Evolutionary conservation across 495 filamentous ascomycete genomes (phyloP), one percentile per base, ranked within the genome.

Genomic region (Xylaria venustula): DNA sequence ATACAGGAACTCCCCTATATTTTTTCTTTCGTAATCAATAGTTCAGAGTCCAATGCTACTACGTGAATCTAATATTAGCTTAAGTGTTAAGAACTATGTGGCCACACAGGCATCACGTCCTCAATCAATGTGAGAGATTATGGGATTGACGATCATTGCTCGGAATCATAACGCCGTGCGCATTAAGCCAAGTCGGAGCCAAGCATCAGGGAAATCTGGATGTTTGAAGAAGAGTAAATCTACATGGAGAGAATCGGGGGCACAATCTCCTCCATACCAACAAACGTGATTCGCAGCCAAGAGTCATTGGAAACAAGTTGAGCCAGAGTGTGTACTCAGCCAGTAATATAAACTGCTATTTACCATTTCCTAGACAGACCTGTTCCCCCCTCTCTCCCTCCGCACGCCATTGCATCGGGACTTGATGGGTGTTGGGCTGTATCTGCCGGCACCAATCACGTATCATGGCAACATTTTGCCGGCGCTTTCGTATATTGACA

Each of bases 261-360:
- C 36, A 20, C 3, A 22, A 1, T 20, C 25, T 28, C 22, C 34
- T 23, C 22, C 28, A 17, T 11, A 23, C 26, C 23, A 9, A 12
- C 14, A 1, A 22, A 55, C 22, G 46, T 26, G 23, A 26, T 45
- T 9, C 53, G n/a, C 12, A 32, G 4, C 2, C 40, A 12, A 45
- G 8, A 4, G 7, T 6, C 7, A n/a, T 25, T 1, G 30, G 9
- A 45, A 42, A 34, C 30, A 34, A 5, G 30, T 5, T 34, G 17
- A 45, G 19, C 3, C n/a, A 45, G 19, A 45, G 42, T 34, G 30
- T 34, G 30, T 34, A 5, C 30, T 63, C 36, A 32, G 70, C 73
- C 30, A 40, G 51, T 45, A 44, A 55, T 54, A 63, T 30, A 55
- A 55, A 55, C 32, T 34, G 40, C 36, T 20, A 5, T 44, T 44